A percentile compares a stretch with the other conserved stretches of the same genome.
phyloP scores from a whole-genome alignment of 1,139 yeast genomes.

The Suhomyces terraborum region DNA sequence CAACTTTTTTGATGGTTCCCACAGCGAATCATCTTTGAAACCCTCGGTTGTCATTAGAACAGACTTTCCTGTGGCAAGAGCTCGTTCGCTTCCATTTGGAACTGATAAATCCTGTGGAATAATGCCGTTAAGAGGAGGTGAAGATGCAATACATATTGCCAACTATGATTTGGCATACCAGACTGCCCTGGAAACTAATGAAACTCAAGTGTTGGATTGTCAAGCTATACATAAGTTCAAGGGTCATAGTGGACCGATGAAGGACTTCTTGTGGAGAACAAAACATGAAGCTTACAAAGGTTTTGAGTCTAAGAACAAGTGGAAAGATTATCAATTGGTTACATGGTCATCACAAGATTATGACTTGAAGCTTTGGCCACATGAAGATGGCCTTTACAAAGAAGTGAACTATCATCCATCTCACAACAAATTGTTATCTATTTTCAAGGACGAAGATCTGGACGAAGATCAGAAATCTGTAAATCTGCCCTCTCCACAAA shows the following conservation, averaged over 20 bases:
- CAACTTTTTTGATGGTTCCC: constrained; percentile 27
- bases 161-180: constrained; percentile 55
- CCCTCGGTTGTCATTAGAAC: constrained; percentile 68
- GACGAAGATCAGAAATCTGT: constrained; percentile 19
- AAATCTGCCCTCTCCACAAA: constrained; percentile 1
- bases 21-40: constrained; percentile 18
- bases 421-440: constrained; percentile 32
- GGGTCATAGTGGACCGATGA: constrained; percentile 84
- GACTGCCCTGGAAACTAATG: constrained; percentile 27
- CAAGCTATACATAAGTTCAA: constrained; percentile 62
- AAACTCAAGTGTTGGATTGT: constrained; percentile 31
- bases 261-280: constrained; percentile 85
- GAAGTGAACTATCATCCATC: constrained; percentile 57
- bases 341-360: constrained; percentile 89
- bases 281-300: constrained; percentile 44
- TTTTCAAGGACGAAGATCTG: constrained; percentile 23
- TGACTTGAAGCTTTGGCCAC: constrained; percentile 83
- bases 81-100: constrained; percentile 88
- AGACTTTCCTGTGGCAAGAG: constrained; percentile 84
- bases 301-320: constrained; percentile 52
- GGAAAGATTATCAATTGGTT: constrained; percentile 83
- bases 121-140: constrained; percentile 89
- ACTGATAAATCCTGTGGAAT: constrained; percentile 73
- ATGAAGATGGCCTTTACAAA: constrained; percentile 58
- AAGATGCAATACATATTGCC: constrained; percentile 68